Evolutionary conservation across 768 basidiomycete species (phyloP).

Genomic region (Vararia minispora): DNA sequence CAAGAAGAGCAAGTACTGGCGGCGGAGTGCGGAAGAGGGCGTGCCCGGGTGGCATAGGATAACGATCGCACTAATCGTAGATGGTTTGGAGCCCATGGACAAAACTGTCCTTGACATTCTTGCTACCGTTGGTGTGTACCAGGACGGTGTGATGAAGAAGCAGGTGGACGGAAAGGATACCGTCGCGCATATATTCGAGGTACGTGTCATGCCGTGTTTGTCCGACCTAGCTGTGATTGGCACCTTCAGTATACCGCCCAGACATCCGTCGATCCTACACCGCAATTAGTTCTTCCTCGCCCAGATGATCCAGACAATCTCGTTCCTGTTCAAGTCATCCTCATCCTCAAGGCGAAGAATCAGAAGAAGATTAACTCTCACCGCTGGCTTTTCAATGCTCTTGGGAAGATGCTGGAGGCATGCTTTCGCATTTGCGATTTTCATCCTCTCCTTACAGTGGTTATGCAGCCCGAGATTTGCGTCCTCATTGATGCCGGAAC

Average conservation of each 20-base stretch:
- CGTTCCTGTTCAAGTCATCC: slow-evolving; percentile 82
- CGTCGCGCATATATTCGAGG: slow-evolving; percentile 91
- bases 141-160: slow-evolving; percentile 92
- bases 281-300: slow-evolving; percentile 82
- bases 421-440: slow-evolving; percentile 17
- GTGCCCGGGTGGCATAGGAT: slow-evolving; percentile 84
- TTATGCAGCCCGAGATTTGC: slow-evolving; percentile 69
- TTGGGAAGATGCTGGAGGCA: slow-evolving; percentile 69
- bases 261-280: slow-evolving; percentile 81
- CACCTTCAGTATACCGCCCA: slow-evolving; percentile 81
- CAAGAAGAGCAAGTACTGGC: slow-evolving; percentile 86
- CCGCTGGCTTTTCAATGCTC: slow-evolving; percentile 93
- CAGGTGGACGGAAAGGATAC: slow-evolving; percentile 78
- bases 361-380: too few species aligned
- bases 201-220: too few species aligned
- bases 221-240: not conserved
- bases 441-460: not conserved
- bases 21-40: slow-evolving; percentile 67
- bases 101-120: slow-evolving; percentile 82
- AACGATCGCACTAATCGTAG: slow-evolving; percentile 76
- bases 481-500: slow-evolving; percentile 90
- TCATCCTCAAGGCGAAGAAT: slow-evolving; percentile 85
- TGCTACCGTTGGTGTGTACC: slow-evolving; percentile 83
- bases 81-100: slow-evolving; percentile 90
- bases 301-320: slow-evolving; percentile 83